Evolutionary conservation across 2,329 filamentous ascomycete species (phyloP).

Genomic region (Plenodomus lindquistii): DNA sequence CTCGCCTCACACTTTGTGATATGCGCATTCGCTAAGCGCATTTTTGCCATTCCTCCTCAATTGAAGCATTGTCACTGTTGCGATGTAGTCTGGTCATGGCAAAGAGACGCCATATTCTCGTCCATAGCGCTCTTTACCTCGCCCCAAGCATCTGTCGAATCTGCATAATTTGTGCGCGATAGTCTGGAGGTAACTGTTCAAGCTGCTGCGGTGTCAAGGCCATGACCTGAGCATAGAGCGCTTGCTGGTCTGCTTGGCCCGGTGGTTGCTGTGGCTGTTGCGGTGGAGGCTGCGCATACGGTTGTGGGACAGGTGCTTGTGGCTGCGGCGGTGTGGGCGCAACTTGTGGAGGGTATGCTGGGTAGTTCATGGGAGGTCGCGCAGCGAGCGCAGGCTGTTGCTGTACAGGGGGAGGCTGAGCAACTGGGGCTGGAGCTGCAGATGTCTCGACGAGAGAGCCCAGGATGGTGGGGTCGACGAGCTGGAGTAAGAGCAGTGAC

Average conservation of each 20-base stretch:
- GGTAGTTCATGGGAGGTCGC: conserved; percentile 37
- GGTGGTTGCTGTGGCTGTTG: conserved; percentile 14
- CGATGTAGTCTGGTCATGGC: not conserved
- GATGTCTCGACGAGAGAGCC: conserved; percentile 73
- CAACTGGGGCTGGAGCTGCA: conserved; percentile 33
- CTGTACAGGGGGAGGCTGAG: conserved; percentile 45
- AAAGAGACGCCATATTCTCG: not conserved
- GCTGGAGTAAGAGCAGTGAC: conserved; percentile 85
- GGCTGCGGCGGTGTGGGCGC: conserved; percentile 58
- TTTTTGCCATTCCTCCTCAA: not conserved
- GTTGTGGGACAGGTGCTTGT: conserved; percentile 32
- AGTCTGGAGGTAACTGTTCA: conserved; percentile 73
- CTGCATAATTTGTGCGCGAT: conserved; percentile 78
- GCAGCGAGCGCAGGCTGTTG: conserved; percentile 36
- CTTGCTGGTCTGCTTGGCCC: conserved; percentile 58
- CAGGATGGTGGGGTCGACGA: conserved; percentile 84
- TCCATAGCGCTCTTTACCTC: conserved; percentile 10
- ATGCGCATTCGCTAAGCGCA: not conserved
- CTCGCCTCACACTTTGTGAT: too few species aligned
- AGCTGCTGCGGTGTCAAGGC: conserved; percentile 79
- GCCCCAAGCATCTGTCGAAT: conserved; percentile 66
- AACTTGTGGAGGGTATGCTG: conserved; percentile 49
- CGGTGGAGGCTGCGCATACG: conserved; percentile 52
- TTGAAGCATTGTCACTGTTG: not conserved
- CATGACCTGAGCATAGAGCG: conserved; percentile 80